Evolutionary conservation across 208 protist genomes (phyloP), one percentile per base, ranked within the genome.

Genomic region (Crithidia mellificae): DNA sequence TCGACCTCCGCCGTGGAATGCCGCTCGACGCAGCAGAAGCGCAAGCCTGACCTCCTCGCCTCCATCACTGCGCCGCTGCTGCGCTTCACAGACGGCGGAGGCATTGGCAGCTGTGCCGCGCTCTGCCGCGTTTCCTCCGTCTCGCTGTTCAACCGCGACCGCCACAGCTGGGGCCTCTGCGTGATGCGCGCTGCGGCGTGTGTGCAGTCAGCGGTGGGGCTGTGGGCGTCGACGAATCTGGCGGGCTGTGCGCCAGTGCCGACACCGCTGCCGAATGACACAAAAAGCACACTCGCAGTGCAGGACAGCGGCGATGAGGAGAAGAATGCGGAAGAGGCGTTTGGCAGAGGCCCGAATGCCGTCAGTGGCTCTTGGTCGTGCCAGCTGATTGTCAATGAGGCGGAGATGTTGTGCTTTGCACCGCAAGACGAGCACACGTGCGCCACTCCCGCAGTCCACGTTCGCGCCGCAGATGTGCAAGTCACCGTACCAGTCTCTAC

Each of bases 121-220:
- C 7, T 53, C 4, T 69, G 51, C 19, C 63, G 32, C 15, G 50
- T 57, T 38, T 53, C 63, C 22, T 19, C 8, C n/a, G 53, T 61
- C 2, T 41, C 43, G 36, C 29, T 69, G 2, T 32, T 14, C 39
- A 69, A 69, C 43, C 24, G 30, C 12, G 56, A 76, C 25, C 20
- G 41, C 4, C 56, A 70, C 63, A 65, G 55, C 63, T 76, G 70
- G 70, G 63, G 34, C 6, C 27, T 76, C 32, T 69, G 62, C 27
- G 36, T 41, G 0, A 25, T 50, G n/a, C 55, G 50, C 8, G 36
- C 34, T 2, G 34, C 56, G 9, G 22, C 24, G 15, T 32, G 62
- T 32, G 20, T 70, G 30, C 29, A 2, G 9, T 46, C 30, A 2
- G 30, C 27, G 7, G 25, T 44, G 19, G 34, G 17, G 6, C 36